Evolutionary conservation across 2,329 filamentous ascomycete genomes (phyloP), one percentile per base, ranked within the genome.

Genomic region (Shiraia sp.): DNA sequence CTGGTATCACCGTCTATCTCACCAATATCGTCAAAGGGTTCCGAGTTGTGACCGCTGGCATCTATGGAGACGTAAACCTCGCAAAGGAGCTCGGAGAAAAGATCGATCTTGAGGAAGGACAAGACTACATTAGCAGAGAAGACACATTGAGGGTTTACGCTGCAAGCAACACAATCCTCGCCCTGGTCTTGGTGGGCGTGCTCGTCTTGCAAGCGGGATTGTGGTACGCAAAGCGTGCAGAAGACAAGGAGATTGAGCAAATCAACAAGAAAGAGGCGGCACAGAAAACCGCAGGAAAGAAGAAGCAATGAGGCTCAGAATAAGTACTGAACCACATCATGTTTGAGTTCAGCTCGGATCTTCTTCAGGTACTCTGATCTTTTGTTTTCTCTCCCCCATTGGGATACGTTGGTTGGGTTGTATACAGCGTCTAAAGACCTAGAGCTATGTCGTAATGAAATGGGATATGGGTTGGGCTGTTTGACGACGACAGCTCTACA

Each of bases 221-320:
- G 79, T 97, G 92, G 93, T 99, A 99, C 74, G 93, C 93, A 17
- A 91, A 97, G 79, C 81, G 88, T 66, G 95, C 95, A 75, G 91
- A 97, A 72, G 79, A 79, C 62, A 87, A 91, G 67, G 91, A 96
- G 70, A 78, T 80, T 41, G 82, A 81, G 63, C 80, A 82, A 65
- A 78, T 86, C 51, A 80, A 84, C 70, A 72, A 70, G 59, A 68
- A 68, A 43, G 59, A 55, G 25, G 58, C 51, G 23, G 62, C 65
- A 49, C 60, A 59, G 54, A 67, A 66, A 54, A 47, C 31, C 2
- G 48, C 48, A 28, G 61, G 61, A 0, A 66, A 66, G 54, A 68
- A 68, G 63, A 68, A 66, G 60, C 61, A 66, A 47, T 63, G 45
- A 32, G n/a, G 13, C 14, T n/a, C 6, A 6, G 12, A 29, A 14